Conservation (phyloP, 2,329 filamentous ascomycete genomes). For the Ploettnerulaceae sp. region DNA sequence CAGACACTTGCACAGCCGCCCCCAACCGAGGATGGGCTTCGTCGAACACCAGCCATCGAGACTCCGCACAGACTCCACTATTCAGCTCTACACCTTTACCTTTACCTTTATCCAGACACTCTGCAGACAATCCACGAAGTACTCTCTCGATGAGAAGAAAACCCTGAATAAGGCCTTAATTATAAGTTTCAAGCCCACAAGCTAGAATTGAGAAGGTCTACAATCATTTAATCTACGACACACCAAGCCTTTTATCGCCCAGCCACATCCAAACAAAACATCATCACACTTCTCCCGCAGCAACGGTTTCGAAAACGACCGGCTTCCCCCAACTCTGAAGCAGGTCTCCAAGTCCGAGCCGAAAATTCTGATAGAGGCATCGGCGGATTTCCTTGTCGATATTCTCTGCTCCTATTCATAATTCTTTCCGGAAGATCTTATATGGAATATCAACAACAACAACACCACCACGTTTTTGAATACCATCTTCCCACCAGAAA, state of each 20-base stretch:
- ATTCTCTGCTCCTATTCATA: constrained; percentile 7
- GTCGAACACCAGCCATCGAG: too few species aligned
- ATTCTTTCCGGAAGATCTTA: constrained; percentile 5
- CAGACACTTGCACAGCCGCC: too few species aligned
- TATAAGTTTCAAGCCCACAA: too few species aligned
- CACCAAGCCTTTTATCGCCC: background rate
- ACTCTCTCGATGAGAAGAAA: too few species aligned
- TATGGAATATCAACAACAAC: constrained; percentile 10
- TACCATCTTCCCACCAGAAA: background rate
- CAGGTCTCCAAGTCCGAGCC: constrained; percentile 1
- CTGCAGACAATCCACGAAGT: too few species aligned
- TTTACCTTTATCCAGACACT: too few species aligned
- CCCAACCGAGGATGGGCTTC: too few species aligned
- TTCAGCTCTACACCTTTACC: too few species aligned
- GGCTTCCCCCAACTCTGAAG: constrained; percentile 10
- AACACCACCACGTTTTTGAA: constrained; percentile 4
- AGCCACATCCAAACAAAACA: constrained; percentile 6
- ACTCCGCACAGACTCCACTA: too few species aligned
- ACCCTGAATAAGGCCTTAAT: too few species aligned
- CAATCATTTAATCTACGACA: background rate
- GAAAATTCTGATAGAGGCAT: constrained; percentile 12
- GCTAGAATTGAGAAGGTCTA: too few species aligned
- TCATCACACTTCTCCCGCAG: constrained; percentile 17
- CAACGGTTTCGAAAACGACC: constrained; percentile 25
- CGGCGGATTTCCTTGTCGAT: constrained; percentile 17